Conservation (phyloP, 2,329 filamentous ascomycete genomes). For the Ceratocystis alfenasii region DNA sequence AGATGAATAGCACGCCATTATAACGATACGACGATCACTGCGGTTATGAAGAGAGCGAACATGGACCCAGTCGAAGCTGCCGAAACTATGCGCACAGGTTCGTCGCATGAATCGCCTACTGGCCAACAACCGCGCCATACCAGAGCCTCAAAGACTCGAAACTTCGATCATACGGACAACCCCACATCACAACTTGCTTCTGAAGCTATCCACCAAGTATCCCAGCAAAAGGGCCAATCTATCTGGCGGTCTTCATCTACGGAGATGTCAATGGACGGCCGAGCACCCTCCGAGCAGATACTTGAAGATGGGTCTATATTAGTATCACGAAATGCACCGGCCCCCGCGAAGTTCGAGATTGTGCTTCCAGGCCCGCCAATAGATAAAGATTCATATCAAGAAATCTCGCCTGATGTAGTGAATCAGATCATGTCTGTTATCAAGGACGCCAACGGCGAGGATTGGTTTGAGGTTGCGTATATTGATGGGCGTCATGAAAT, state of each 20-base stretch:
- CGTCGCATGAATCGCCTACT: not conserved
- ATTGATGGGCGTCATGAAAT: slow-evolving; percentile 35
- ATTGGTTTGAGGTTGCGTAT: slow-evolving; percentile 34
- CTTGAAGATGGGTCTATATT: slow-evolving; percentile 11
- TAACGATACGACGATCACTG: too few species aligned
- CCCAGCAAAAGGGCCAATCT: not conserved
- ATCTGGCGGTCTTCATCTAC: not conserved
- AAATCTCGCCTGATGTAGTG: slow-evolving; percentile 31
- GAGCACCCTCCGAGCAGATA: not conserved
- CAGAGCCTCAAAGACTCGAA: not conserved
- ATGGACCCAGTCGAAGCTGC: not conserved
- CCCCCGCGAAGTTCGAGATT: slow-evolving; percentile 17
- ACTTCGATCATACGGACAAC: not conserved
- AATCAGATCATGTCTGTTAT: slow-evolving; percentile 30
- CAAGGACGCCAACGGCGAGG: slow-evolving; percentile 25
- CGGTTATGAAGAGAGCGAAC: not conserved
- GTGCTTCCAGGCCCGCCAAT: slow-evolving; percentile 15
- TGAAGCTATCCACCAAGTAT: not conserved
- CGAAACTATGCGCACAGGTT: not conserved
- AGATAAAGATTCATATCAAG: slow-evolving; percentile 26
- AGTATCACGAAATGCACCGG: not conserved
- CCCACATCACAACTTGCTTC: not conserved
- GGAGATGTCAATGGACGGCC: not conserved
- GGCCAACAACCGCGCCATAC: not conserved
- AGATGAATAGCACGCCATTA: too few species aligned